These are phyloP conservation scores for Arbutus unedo DNA, from an alignment of 148 eudicot species.

Conservation along the genomic window DNA sequence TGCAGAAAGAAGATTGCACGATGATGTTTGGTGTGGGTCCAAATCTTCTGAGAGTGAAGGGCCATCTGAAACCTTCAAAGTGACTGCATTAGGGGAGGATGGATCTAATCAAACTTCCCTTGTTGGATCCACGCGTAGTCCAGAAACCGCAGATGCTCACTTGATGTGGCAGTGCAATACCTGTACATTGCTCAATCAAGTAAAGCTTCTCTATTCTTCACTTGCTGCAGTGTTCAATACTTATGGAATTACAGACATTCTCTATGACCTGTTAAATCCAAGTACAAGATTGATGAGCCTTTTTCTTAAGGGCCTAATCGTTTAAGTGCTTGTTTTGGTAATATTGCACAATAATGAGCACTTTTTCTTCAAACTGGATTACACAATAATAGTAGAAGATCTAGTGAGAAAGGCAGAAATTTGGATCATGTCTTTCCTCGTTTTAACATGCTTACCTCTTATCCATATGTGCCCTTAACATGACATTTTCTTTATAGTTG, in stretches of 20 bases:
- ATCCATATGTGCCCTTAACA: neutral
- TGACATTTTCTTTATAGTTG: neutral
- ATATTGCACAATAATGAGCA: too few species aligned
- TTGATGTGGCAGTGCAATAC: conserved; percentile 61
- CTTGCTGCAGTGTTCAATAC: neutral
- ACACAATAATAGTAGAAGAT: neutral
- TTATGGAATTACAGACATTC: neutral
- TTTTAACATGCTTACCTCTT: neutral
- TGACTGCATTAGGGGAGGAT: conserved; percentile 8
- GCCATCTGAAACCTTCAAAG: conserved; percentile 23
- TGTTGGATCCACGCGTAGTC: conserved; percentile 12
- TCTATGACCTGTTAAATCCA: neutral
- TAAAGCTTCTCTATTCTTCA: conserved; percentile 26
- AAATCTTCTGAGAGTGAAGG: conserved; percentile 22
- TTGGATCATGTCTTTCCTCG: neutral
- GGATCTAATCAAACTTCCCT: conserved; percentile 19
- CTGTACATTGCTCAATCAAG: conserved; percentile 75
- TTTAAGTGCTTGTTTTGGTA: neutral
- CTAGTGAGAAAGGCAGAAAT: neutral
- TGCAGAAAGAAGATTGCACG: conserved; percentile 55
- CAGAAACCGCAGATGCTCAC: conserved; percentile 23
- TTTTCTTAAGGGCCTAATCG: neutral
- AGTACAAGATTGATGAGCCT: neutral
- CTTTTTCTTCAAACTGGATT: neutral
- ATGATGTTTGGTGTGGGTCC: conserved; percentile 57